Evolutionary conservation across 2,329 filamentous ascomycete species (phyloP), one percentile per base, ranked within the genome.

Genomic region (Pezicula radicicola): DNA sequence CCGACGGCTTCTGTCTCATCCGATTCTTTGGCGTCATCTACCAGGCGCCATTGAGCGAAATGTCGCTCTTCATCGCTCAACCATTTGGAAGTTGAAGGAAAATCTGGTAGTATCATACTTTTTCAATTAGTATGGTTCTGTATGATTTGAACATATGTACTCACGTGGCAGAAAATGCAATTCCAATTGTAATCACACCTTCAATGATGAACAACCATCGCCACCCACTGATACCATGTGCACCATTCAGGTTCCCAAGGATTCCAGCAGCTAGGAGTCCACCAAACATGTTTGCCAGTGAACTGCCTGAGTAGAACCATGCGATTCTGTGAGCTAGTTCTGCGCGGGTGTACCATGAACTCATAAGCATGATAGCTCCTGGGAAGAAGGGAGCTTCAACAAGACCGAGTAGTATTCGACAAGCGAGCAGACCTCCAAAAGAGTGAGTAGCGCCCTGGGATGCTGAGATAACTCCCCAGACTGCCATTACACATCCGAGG

Each of bases 71-170:
- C 74, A 3, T 74, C 62, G 0, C 68, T 69, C 0, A 83, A 61
- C 79, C 80, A 83, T 21, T 66, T 68, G 0, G 79, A 80, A 1
- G 74, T 79, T 41, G 73, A 67, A 1, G 79, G 79, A 15, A 79
- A 81, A 57, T 83, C 73, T 0, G 80, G 80, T 0, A 83, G 66
- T 27, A 70, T 57, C 33, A 74, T 53, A n/a, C 53, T 58, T 19
- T 4, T 19, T 18, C 16, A 13, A 33, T 57, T 40, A 46, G 25
- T 21, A 36, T 9, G n/a, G 18, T 6, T 3, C 1, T 46, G 6
- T 8, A 25, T 3, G 25, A 10, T 18, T 19, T 9, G 28, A 7
- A 50, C 42, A 19, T 21, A 47, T 15, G 40, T 2, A 28, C 46
- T 44, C 67, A 66, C 3, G 69, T 63, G 18, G 54, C 40, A 28